Conservation (phyloP, 73 alveolate species). For the Paramecium biaurelia region DNA sequence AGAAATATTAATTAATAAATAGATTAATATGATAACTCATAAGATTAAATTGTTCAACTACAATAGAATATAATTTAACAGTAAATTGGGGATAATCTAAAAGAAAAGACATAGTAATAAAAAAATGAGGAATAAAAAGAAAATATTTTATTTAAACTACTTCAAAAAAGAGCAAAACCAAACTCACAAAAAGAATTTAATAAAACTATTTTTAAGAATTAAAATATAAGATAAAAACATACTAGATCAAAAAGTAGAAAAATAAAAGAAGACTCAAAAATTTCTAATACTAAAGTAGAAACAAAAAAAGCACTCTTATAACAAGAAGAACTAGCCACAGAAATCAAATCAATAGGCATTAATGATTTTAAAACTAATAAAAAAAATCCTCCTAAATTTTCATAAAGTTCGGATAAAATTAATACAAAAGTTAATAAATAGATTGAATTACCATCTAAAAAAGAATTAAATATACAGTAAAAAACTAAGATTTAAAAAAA, state of each 20-base stretch:
- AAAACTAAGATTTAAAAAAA: not conserved
- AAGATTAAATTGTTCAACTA: not conserved
- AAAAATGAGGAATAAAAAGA: not conserved
- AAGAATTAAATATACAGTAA: not conserved
- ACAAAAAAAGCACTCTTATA: not conserved
- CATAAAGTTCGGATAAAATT: not conserved
- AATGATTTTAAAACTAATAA: not conserved
- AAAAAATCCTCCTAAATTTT: not conserved
- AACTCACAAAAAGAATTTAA: not conserved
- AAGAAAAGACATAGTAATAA: not conserved
- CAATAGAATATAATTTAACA: no score
- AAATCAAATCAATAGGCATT: not conserved
- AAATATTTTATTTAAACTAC: not conserved
- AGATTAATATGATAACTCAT: not conserved
- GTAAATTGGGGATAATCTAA: not conserved
- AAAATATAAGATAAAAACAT: not conserved
- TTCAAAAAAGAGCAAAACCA: not conserved
- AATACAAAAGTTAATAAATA: not conserved
- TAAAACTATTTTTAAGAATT: not conserved
- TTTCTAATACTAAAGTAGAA: not conserved
- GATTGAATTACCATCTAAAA: not conserved
- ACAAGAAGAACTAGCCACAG: not conserved
- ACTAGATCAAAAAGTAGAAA: not conserved
- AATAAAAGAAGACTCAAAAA: not conserved
- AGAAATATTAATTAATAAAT: not conserved